phyloP scores from a whole-genome alignment of 108 stramenopile genomes.

The Pinguiococcus pyrenoidosus region DNA sequence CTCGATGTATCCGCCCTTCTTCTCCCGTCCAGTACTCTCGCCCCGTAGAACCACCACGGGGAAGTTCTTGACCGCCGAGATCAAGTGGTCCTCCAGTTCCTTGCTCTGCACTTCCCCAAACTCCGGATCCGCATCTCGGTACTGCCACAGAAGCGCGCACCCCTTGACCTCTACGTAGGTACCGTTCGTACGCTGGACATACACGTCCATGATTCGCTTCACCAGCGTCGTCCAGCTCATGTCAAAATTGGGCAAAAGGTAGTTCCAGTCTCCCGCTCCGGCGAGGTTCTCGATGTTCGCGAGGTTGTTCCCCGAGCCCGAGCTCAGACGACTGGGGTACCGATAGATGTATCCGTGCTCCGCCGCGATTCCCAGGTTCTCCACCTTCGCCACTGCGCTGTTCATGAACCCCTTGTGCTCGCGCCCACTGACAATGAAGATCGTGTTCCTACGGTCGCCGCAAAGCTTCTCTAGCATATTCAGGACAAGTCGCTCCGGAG shows the following conservation, averaged over 20 bases:
- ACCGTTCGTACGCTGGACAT: constrained; percentile 47
- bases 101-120: constrained; percentile 55
- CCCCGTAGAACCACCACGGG: constrained; percentile 79
- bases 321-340: no score
- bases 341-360: constrained; percentile 43
- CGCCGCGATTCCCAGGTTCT: constrained; percentile 25
- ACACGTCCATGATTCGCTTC: constrained; percentile 44
- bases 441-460: constrained; percentile 38
- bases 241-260: constrained; percentile 18
- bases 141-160: constrained; percentile 50
- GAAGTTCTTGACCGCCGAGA: constrained; percentile 65
- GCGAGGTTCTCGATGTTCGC: background rate
- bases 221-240: constrained; percentile 30
- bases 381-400: constrained; percentile 15
- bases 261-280: constrained; percentile 6
- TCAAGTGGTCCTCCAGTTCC: constrained; percentile 95
- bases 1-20: constrained; percentile 43
- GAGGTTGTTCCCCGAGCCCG: background rate
- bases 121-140: constrained; percentile 52
- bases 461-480: constrained; percentile 22
- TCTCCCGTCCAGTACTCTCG: constrained; percentile 31
- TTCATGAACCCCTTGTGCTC: constrained; percentile 19
- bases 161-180: constrained; percentile 53
- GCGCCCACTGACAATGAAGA: constrained; percentile 39
- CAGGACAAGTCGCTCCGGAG: constrained; percentile 10